These are phyloP conservation scores for Hortaea werneckii DNA, from an alignment of 2,329 filamentous ascomycete species.

Conservation along the genomic window DNA sequence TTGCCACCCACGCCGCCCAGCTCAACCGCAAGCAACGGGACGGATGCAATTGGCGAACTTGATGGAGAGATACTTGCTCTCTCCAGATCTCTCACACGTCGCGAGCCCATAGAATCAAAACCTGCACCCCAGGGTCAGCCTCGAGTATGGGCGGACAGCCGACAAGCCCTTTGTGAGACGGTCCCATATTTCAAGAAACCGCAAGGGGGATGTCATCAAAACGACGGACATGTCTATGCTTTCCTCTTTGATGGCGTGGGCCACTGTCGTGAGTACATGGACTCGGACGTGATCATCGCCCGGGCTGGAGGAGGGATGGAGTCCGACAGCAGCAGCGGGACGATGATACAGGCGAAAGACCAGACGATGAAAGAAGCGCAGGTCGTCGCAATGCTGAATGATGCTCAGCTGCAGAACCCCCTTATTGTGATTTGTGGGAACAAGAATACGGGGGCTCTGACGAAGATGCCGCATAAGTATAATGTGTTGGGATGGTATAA, in stretches of 20 bases:
- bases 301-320: slow-evolving; percentile 48
- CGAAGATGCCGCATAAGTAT: slow-evolving; percentile 47
- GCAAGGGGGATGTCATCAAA: slow-evolving; percentile 49
- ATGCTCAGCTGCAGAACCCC: slow-evolving; percentile 37
- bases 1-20: background rate
- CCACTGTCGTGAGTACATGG: slow-evolving; percentile 45
- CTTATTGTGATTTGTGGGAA: slow-evolving; percentile 44
- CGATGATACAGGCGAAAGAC: slow-evolving; percentile 38
- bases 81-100: slow-evolving; percentile 16
- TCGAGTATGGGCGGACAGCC: slow-evolving; percentile 46
- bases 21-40: background rate
- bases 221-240: slow-evolving; percentile 40
- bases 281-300: slow-evolving; percentile 53
- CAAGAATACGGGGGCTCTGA: slow-evolving; percentile 39
- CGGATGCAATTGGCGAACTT: background rate
- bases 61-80: slow-evolving; percentile 11
- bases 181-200: slow-evolving; percentile 52
- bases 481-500: slow-evolving; percentile 61
- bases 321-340: slow-evolving; percentile 35
- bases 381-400: slow-evolving; percentile 36
- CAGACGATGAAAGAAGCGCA: slow-evolving; percentile 30
- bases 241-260: slow-evolving; percentile 52
- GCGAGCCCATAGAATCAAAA: slow-evolving; percentile 18
- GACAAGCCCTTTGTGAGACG: slow-evolving; percentile 54
- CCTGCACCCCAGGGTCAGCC: slow-evolving; percentile 31